Conservation (phyloP, 2,329 filamentous ascomycete species). For the Pestalotiopsis sp. region DNA sequence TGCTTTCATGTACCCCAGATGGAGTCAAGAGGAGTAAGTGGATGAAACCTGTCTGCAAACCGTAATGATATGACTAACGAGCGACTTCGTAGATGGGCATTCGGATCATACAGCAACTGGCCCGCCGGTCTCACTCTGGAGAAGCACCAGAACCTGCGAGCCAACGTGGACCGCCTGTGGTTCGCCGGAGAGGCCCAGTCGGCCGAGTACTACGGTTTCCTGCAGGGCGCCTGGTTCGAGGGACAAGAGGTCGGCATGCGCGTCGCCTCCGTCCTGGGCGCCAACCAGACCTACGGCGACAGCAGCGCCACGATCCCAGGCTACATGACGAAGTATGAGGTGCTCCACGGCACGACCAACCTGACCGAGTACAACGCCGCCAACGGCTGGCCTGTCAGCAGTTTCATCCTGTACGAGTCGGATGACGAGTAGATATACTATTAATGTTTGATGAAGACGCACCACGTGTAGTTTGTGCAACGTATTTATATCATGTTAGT, state of each 20-base stretch:
- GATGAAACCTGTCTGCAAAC: too few relatives aligned
- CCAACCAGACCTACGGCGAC: neutral
- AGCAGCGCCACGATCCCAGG: slow-evolving; percentile 18
- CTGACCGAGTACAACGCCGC: slow-evolving; percentile 29
- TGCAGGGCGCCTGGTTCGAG: slow-evolving; percentile 63
- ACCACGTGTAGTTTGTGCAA: neutral
- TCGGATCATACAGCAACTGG: slow-evolving; percentile 69
- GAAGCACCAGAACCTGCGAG: slow-evolving; percentile 66
- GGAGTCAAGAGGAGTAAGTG: slow-evolving; percentile 41
- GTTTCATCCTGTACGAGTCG: slow-evolving; percentile 5
- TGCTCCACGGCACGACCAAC: slow-evolving; percentile 36
- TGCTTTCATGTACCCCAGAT: slow-evolving; percentile 62
- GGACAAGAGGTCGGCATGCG: slow-evolving; percentile 49
- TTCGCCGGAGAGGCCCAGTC: slow-evolving; percentile 68
- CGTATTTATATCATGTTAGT: neutral
- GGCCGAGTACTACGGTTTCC: slow-evolving; percentile 63
- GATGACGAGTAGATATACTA: neutral
- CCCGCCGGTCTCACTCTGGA: slow-evolving; percentile 62
- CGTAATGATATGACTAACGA: neutral
- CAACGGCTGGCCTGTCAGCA: slow-evolving; percentile 7
- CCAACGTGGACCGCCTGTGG: slow-evolving; percentile 61
- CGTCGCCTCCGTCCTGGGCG: slow-evolving; percentile 37
- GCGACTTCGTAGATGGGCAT: slow-evolving; percentile 37
- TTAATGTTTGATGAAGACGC: neutral
- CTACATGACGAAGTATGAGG: slow-evolving; percentile 27